Evolutionary conservation across 148 eudicot genomes (phyloP), one percentile per base, ranked within the genome.

Genomic region (Persicaria maculosa): DNA sequence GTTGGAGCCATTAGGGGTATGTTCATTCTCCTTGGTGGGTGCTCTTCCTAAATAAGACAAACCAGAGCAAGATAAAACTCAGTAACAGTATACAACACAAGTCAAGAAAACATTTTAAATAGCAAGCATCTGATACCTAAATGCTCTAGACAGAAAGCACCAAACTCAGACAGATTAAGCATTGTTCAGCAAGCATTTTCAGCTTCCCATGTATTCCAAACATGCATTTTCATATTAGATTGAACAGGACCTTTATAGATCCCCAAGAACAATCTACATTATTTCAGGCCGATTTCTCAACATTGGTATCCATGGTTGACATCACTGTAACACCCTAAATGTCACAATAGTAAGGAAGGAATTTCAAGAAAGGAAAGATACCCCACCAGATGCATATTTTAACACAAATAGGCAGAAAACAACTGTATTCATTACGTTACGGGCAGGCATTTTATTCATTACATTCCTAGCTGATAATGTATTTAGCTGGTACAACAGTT

Each of bases 1-100:
- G 5, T 62, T 10, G 68, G 44, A 62, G 68, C 68, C 68, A 81
- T 89, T 86, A 1, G 74, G 47, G 76, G 48, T 62, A 67, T 73
- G 78, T 71, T 74, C 77, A 50, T 75, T 71, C 47, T 65, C 70
- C 70, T 16, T 40, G 47, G 70, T 65, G 47, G 9, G 43, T 65
- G 46, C 70, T 4, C 47, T 65, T 65, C 70, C 70, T 65, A 15
- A 40, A 65, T 40, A 65, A 48, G 12, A 8, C 12, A 48, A 31
- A 31, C 40, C 40, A 65, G 46, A 65, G 14, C 25, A 19, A 65
- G 19, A 65, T 6, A 65, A 25, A 25, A 62, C 68, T 62, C 16
- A 62, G 44, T 43, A 61, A 12, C 44, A 61, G 25, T 9, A 61
- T 10, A 22, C 9, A 25, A 9, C 10, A 40, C 67, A 8, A 9